A percentile compares a stretch with the other conserved stretches of the same genome.
Conservation (phyloP, 2,329 filamentous ascomycete genomes). For the Penicillium brasilianum region DNA sequence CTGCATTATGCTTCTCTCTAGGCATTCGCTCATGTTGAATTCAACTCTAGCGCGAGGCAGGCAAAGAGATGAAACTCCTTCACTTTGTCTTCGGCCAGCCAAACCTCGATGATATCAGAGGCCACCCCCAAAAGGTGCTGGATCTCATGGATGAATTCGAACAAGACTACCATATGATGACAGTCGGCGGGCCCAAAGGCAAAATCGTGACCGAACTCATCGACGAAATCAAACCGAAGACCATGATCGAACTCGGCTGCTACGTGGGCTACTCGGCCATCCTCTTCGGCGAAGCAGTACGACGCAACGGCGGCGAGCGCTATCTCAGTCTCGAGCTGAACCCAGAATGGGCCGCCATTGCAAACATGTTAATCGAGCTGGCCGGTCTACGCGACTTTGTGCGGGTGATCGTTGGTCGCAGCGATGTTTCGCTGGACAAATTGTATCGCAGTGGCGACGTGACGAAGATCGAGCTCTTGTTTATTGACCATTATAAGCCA, state of each 20-base stretch:
- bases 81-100: conserved; percentile 69
- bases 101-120: conserved; percentile 66
- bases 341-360: conserved; percentile 74
- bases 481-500: conserved; percentile 81
- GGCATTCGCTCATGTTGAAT: neutral
- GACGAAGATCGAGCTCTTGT: conserved; percentile 70
- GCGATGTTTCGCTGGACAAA: conserved; percentile 67
- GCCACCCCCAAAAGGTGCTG: conserved; percentile 67
- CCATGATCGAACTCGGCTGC: conserved; percentile 79
- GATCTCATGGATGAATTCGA: conserved; percentile 73
- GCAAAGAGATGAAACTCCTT: conserved; percentile 74
- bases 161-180: conserved; percentile 75
- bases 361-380: conserved; percentile 70
- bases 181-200: conserved; percentile 76
- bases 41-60: conserved; percentile 59
- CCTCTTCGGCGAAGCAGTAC: conserved; percentile 71
- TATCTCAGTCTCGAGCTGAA: conserved; percentile 77
- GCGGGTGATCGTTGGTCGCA: conserved; percentile 71
- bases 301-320: conserved; percentile 64
- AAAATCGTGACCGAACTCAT: conserved; percentile 73
- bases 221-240: conserved; percentile 65
- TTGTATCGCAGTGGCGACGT: conserved; percentile 62
- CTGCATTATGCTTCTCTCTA: neutral
- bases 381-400: conserved; percentile 75
- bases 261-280: conserved; percentile 84